Evolutionary conservation across 352 stramenopile species (phyloP).

Genomic region (Globisporangium cylindrosporum): DNA sequence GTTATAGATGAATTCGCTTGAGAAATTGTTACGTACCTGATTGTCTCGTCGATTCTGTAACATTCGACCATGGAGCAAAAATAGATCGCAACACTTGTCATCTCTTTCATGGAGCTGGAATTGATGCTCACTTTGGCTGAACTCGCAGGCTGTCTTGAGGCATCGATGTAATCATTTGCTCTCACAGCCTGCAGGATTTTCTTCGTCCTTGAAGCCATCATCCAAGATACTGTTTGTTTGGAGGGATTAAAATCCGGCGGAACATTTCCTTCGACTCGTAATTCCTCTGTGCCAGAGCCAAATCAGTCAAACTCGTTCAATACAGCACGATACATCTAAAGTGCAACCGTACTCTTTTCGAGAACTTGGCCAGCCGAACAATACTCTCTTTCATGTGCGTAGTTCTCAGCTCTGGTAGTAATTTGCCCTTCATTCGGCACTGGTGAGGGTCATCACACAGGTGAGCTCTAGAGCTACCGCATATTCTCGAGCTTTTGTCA

Average conservation of each 20-base stretch:
- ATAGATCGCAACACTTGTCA: slow-evolving; percentile 32
- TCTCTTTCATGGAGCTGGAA: slow-evolving; percentile 28
- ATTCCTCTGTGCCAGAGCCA: neutral
- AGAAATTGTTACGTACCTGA: neutral
- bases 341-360: neutral
- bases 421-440: neutral
- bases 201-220: slow-evolving; percentile 37
- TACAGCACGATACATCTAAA: neutral
- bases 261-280: neutral
- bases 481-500: too few species aligned
- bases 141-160: neutral
- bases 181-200: slow-evolving; percentile 9
- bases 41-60: slow-evolving; percentile 44
- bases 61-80: slow-evolving; percentile 46
- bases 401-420: neutral
- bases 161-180: neutral
- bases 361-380: neutral
- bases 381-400: neutral
- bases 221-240: slow-evolving; percentile 25
- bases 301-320: neutral
- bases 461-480: too few species aligned
- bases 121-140: slow-evolving; percentile 19
- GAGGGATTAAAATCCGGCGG: neutral
- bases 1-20: neutral
- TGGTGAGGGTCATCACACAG: neutral